A percentile compares a stretch with the other conserved stretches of the same genome.
Evolutionary conservation across 2,329 filamentous ascomycete species (phyloP).

Genomic region (Truncatella angustata): DNA sequence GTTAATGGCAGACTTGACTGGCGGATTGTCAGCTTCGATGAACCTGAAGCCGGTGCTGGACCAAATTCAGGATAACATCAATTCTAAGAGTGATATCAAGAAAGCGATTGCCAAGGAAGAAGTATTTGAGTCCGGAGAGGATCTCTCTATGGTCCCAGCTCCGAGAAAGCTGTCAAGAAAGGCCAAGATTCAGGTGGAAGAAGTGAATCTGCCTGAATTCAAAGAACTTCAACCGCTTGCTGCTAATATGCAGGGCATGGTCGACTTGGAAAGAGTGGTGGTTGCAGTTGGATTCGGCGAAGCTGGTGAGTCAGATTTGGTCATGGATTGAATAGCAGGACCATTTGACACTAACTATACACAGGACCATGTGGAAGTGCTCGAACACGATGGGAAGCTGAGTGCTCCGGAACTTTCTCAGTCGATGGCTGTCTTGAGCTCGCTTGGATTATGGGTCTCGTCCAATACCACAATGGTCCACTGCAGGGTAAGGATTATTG

Average conservation of each 20-base stretch:
- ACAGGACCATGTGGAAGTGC: conserved; percentile 64
- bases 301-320: conserved; percentile 17
- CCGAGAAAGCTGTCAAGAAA: conserved; percentile 47
- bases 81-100: conserved; percentile 17
- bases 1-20: conserved; percentile 36
- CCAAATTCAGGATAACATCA: conserved; percentile 19
- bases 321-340: no score
- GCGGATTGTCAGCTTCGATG: conserved; percentile 30
- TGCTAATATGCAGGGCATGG: conserved; percentile 31
- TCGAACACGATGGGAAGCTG: conserved; percentile 72
- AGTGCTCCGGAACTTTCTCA: conserved; percentile 65
- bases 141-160: conserved; percentile 34
- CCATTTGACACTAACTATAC: neutral
- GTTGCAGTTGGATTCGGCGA: conserved; percentile 40
- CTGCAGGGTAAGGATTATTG: conserved; percentile 66
- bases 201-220: conserved; percentile 25
- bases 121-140: conserved; percentile 46
- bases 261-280: conserved; percentile 33
- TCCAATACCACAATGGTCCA: conserved; percentile 67
- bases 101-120: conserved; percentile 22
- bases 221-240: conserved; percentile 18
- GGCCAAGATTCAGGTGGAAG: conserved; percentile 18
- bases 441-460: conserved; percentile 73
- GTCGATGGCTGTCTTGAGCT: conserved; percentile 71
- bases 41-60: conserved; percentile 23